Evolutionary conservation across 192 early-diverging fungal genomes (phyloP), one percentile per base, ranked within the genome.

Genomic region (Linnemannia zychae): DNA sequence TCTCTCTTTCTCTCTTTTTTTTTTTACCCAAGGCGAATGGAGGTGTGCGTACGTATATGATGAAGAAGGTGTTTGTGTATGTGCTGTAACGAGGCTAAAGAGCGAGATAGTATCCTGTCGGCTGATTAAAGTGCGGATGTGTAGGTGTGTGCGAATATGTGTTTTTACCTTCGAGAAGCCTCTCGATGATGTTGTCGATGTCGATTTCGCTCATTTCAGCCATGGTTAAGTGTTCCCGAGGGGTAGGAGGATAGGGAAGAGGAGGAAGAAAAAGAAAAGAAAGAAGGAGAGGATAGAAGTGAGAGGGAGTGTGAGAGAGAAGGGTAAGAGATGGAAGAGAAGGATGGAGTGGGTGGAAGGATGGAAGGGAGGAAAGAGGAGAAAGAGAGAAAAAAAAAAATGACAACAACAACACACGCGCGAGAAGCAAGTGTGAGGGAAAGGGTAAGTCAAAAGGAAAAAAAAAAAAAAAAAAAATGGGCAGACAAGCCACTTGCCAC

Each of bases 161-260:
- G 22, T 44, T 76, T 75, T 79, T 91, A 98, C 97, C 97, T 96
- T 98, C 97, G 68, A 98, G 89, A 57, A 98, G 92, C 71, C 97
- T 89, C 78, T 96, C 94, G 88, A 98, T 97, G 68, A 98, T 94
- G 33, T 94, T 95, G 88, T 98, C 97, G 72, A 98, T 89, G 80
- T 98, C 95, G 80, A 95, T 94, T 74, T 92, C 91, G 65, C 67
- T 38, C 37, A 79, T 69, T 72, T 92, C 91, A 72, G 89, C 84
- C 91, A 92, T 92, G 50, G 72, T 69, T 11, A 13, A 71, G 22
- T 22, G 53, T 22, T 46, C 31, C 57, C 33, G 49, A 50, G 65
- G 47, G 11, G 46, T 13, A 17, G 18, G 22, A 40, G 9, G 18
- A 33, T 31, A 22, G 33, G 5, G 46, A 22, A 36, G 13, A 44